Base-by-base conservation (phyloP, 306 rosid species). In the Senna siamea region DNA sequence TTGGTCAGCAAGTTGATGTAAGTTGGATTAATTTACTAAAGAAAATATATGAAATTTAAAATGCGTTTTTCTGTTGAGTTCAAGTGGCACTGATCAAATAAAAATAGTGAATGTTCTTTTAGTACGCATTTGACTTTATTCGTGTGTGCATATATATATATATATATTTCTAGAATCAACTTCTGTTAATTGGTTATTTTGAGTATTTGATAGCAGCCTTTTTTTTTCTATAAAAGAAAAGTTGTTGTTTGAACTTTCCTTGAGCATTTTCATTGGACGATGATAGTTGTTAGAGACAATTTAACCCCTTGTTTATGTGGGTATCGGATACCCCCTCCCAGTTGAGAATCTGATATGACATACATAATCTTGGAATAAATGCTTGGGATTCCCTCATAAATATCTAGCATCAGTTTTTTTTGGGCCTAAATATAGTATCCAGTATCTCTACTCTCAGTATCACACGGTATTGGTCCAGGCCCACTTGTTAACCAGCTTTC, bases 291-390 rank as follows among this genome's bases (percentile, higher is more conserved):
- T 10, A 19, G 48, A 35, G 46, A 76, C 35, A 18, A 30, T 60
- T 67, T 62, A 56, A 64, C 63, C 46, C 66, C 66, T 3, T 56
- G 63, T 52, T 64, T 9, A 75, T 64, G 83, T 75, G 81, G 81
- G 81, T 48, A 82, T 78, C 75, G 1, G 37, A 79, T 75, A 10
- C 30, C 57, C 78, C 62, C 44, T 58, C 67, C 56, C n/a, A 32
- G 52, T 58, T 60, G 6, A 41, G 11, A 41, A 7, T 76, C 54
- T 6, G 54, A 71, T 66, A 18, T 76, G 61, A 48, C 35, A 65
- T 22, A 35, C 35, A 18, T 66, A 6, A 72, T 59, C 58, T 65
- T 53, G 35, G 75, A 75, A 82, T 72, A 74, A 70, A 83, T 82
- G 67, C 78, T 9, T 52, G 50, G 50, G 47, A 74, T 63, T 69